Base-by-base conservation (phyloP, 352 stramenopile species). In the Halophytophthora polymorphica region DNA sequence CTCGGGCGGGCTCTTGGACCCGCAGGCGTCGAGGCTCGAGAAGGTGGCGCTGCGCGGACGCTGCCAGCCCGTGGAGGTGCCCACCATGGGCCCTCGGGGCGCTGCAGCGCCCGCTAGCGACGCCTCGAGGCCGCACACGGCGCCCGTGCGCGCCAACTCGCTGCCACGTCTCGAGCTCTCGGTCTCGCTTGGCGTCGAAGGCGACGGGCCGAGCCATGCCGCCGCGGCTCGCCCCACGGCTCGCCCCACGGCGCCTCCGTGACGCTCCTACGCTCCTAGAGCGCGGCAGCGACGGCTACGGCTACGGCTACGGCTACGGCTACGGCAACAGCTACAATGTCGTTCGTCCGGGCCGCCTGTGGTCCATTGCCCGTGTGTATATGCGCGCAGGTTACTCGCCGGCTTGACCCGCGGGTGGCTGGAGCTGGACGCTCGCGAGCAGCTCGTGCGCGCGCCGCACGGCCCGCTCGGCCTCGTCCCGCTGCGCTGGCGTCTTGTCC, bases 111-210 rank as follows among this genome's bases (percentile, higher is more conserved):
- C n/a, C n/a, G n/a, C n/a, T n/a, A n/a, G n/a, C n/a, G n/a, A n/a
- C n/a, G n/a, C 25, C 25, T 31, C 25, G 25, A 31, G 25, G 8
- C 77, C 77, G 7, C 73, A 84, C 25, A 81, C 73, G 1, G 73
- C 73, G 5, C 73, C 77, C n/a, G 29, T 73, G 18, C 62, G 73
- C 8, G 63, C 69, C 46, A 83, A 78, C 37, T 83, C 72, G 19
- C 48, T 88, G 17, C 77, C 73, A 25, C 49, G 61, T 14, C 52
- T 86, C 3, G 63, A 81, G 22, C 37, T 22, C 18, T 6, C 44
- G 14, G 14, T 13, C 14, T 12, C 35, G 7, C 2, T 8, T 31
- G 8, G 25, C 25, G 25, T 31, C 8, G 25, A 31, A 8, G n/a
- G n/a, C n/a, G 8, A 31, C 25, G 8, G 25, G 4, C 25, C 25